phyloP scores from a whole-genome alignment of 2,329 filamentous ascomycete genomes.

The Fusarium verrucosum region DNA sequence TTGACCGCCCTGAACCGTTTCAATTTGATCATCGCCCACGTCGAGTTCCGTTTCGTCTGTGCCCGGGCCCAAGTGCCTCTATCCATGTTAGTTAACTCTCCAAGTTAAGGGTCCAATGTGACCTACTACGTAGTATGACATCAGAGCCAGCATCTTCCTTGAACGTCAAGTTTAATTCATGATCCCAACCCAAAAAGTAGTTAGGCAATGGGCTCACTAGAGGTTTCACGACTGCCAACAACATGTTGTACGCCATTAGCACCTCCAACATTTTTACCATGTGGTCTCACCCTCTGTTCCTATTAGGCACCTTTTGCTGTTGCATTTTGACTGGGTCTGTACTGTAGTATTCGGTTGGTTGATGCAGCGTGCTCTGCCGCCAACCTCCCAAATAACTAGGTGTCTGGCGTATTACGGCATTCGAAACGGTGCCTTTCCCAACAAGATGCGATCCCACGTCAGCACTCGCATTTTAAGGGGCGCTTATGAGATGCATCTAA shows the following conservation, averaged over 20 bases:
- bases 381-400: too few species aligned
- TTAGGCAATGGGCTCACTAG: neutral
- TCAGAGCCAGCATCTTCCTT: slow-evolving; percentile 5
- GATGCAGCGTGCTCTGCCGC: too few species aligned
- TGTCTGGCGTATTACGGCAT: too few species aligned
- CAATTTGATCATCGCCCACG: neutral
- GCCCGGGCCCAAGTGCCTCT: slow-evolving; percentile 3
- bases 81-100: neutral
- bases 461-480: too few species aligned
- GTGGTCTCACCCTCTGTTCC: too few species aligned
- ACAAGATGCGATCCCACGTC: too few species aligned
- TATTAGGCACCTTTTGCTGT: too few species aligned
- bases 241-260: neutral
- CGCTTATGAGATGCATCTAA: too few species aligned
- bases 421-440: too few species aligned
- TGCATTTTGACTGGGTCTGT: too few species aligned
- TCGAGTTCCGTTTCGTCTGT: neutral
- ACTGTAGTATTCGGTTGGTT: too few species aligned
- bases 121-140: neutral
- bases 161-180: neutral
- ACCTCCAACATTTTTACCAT: too few species aligned
- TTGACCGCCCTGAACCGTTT: neutral
- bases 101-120: slow-evolving; percentile 1
- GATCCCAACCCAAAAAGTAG: neutral
- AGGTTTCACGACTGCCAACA: neutral